These are phyloP conservation scores for Suhomyces terraborum DNA, from an alignment of 1,139 yeast species.

Conservation along the genomic window DNA sequence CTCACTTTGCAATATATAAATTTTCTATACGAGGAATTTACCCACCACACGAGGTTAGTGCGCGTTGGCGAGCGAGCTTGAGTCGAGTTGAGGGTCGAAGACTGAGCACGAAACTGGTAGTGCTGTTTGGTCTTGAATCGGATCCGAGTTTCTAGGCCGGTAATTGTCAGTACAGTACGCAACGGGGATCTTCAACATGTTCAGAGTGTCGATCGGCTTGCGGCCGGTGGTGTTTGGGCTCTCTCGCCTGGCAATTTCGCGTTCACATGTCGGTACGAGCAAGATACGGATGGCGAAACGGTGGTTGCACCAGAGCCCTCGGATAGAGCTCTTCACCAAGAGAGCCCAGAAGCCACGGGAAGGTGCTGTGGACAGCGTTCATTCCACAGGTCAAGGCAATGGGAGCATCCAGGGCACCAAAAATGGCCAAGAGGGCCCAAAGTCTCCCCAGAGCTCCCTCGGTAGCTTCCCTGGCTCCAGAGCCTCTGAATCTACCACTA, in stretches of 20 bases:
- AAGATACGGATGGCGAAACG: not conserved
- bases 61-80: conserved; percentile 1
- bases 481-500: no score
- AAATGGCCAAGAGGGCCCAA: no score
- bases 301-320: not conserved
- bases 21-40: conserved; percentile 8
- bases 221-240: not conserved
- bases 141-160: no score
- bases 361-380: not conserved
- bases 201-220: not conserved
- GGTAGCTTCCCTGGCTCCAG: no score
- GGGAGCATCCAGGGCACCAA: not conserved
- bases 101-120: no score
- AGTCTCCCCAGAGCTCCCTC: not conserved
- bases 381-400: no score
- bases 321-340: not conserved
- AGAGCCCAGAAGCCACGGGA: not conserved
- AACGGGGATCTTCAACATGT: not conserved
- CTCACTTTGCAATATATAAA: conserved; percentile 5
- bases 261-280: conserved; percentile 1
- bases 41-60: conserved; percentile 2
- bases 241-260: not conserved
- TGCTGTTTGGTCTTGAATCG: no score
- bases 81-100: no score
- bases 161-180: no score